Base-by-base conservation (phyloP, 768 basidiomycete genomes). In the Boletus vinaceobasis region DNA sequence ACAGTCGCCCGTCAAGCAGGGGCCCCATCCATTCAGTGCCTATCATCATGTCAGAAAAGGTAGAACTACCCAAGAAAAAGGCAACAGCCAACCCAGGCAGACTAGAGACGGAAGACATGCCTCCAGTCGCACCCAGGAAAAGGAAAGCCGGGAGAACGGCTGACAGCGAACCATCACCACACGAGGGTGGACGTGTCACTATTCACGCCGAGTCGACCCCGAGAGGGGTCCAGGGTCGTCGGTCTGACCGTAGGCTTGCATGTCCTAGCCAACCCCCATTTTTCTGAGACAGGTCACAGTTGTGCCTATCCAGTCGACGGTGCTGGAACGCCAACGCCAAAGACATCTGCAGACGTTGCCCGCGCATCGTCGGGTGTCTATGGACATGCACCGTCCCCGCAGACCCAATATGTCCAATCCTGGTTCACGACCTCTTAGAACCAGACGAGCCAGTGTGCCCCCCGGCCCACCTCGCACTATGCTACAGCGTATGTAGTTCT, bases 401-500 rank as follows among this genome's bases (percentile, higher is more conserved):
- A 65, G 55, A 45, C 49, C 67, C 19, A 62, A 62, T 49, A 31
- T 59, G 38, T 37, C 67, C 13, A 59, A 58, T 51, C 39, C 60
- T 33, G 47, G 60, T 46, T 61, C 66, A 21, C 68, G 60, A 44
- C 59, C 68, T 42, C 60, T 62, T 45, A 59, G 65, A 59, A 56
- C 61, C 33, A 65, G 60, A 48, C 66, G 62, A 49, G 55, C 58
- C 14, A 69, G 61, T 38, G 56, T 65, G 43, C 65, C 64, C 48
- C 49, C 58, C 10, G 65, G 65, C 19, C 73, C 74, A 17, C 74
- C 74, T 42, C 73, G 80, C 50, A 79, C 78, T 17, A 83, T 89
- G 78, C 66, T 90, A 38, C 80, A 90, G 65, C 85, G 88, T 90
- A 72, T 58, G 84, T 63, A 19, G 37, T 46, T 44, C 55, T 52